Evolutionary conservation across 352 stramenopile species (phyloP), one percentile per base, ranked within the genome.

Genomic region (Globisporangium takayamanum): DNA sequence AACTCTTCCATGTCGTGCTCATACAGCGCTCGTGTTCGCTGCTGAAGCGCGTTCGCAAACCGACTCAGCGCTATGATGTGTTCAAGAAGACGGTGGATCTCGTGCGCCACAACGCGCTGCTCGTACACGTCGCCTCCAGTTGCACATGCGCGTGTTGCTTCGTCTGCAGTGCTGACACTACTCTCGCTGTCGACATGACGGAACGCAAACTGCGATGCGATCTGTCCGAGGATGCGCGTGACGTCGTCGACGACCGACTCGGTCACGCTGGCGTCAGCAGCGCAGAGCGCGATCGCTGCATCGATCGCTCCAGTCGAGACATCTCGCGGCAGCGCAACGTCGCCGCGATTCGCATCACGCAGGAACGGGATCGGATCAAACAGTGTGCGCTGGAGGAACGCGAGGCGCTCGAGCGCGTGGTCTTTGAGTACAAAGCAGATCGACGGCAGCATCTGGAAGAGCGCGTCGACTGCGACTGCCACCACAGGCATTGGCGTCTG

Each of bases 341-440:
- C 63, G 18, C 45, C 47, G 15, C 64, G 50, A 33, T 55, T 3
- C 10, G 42, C 51, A 50, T 72, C 64, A 47, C 63, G 22, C 14
- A 88, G 62, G 53, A 88, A 88, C 30, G 63, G 62, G 8, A 88
- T 55, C 2, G 49, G 50, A 15, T 62, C 33, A 54, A 77, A 88
- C 18, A 88, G 49, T 0, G 58, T 44, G 28, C 33, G 30, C 39
- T 51, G 59, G 18, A 88, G 61, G 12, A 77, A 20, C 20, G 71
- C 57, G 8, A 85, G 26, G 11, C 64, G 72, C 37, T 80, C 59
- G 45, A 77, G 47, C 1, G 62, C 53, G 57, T 76, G 68, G 20
- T 76, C 69, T 50, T 80, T 76, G 20, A 86, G 50, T 14, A 69
- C 57, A 10, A 80, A 73, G 55, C 73, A 84, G 33, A 87, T 69